Evolutionary conservation across 2,329 filamentous ascomycete genomes (phyloP), one percentile per base, ranked within the genome.

Genomic region (Botrytis squamosa): DNA sequence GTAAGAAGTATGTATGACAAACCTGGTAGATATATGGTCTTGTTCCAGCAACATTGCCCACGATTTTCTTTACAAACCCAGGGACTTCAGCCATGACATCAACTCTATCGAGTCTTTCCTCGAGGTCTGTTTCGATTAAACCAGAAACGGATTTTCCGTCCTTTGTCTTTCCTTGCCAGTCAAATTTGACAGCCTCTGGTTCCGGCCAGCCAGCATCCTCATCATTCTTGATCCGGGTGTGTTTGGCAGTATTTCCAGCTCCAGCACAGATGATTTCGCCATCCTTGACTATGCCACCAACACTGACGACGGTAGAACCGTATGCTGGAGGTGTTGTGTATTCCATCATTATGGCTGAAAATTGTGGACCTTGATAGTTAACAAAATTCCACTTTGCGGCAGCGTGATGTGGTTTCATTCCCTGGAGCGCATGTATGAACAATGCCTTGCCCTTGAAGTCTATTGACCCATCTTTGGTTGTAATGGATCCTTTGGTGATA

Each of bases 11-110:
- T 40, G 18, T 38, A 64, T 33, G 40, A 82, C 87, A 77, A 83
- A 95, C 93, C 88, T 97, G 96, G 84, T 98, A 99, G 79, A 99
- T 98, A 83, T 98, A 99, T 8, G 96, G 96, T 86, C 94, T 96
- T 42, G 96, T 97, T 76, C 96, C 96, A 5, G 92, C 94, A 20
- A 95, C 93, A 77, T 89, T 91, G 62, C 93, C 93, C 40, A 97
- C 94, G 81, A 99, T 94, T 79, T 91, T 91, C 89, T 99, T 99
- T 83, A 99, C 91, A 80, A 99, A 97, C 44, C 92, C 93, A 4
- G 96, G 96, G 52, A 99, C 92, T 83, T 99, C 95, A 38, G 93
- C 94, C 94, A 99, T 97, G 79, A 99, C 92, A 84, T 99, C 96
- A 77, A 99, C 90, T 76, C 92, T 89, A 83, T 99, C 96, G 46